Conservation (phyloP, 2,329 filamentous ascomycete genomes). For the Lecanoromycetidae sp. region DNA sequence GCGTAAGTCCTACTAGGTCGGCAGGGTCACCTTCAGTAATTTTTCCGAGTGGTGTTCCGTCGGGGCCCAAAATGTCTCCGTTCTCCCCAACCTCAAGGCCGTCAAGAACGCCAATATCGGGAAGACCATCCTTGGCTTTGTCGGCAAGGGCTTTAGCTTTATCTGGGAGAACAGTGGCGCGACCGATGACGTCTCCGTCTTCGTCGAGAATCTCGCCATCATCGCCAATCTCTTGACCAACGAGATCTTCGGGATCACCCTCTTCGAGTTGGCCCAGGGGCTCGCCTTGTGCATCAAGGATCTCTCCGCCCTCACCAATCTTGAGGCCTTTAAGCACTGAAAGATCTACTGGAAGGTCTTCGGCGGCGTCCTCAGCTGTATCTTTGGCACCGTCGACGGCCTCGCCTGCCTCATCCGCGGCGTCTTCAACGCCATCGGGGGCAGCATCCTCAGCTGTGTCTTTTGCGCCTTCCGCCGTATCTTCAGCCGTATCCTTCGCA, state of each 20-base stretch:
- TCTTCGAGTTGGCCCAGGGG: conserved; percentile 30
- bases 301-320: conserved; percentile 40
- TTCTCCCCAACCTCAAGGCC: conserved; percentile 27
- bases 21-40: conserved; percentile 31
- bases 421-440: conserved; percentile 14
- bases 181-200: conserved; percentile 28
- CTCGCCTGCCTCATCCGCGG: conserved; percentile 29
- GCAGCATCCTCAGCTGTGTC: conserved; percentile 5
- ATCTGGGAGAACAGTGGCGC: conserved; percentile 17
- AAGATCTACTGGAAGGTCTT: conserved; percentile 23
- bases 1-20: conserved; percentile 30
- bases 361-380: conserved; percentile 20
- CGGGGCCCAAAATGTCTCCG: conserved; percentile 27
- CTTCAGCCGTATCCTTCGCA: conserved; percentile 11
- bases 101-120: conserved; percentile 17
- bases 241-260: conserved; percentile 30
- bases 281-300: conserved; percentile 35
- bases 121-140: conserved; percentile 16
- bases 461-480: conserved; percentile 11
- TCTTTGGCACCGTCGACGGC: conserved; percentile 21
- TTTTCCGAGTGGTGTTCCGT: conserved; percentile 28
- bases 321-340: conserved; percentile 30
- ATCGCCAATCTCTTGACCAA: conserved; percentile 31
- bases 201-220: conserved; percentile 32
- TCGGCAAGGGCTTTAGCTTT: conserved; percentile 17